phyloP scores from a whole-genome alignment of 352 stramenopile genomes.

The Phytopythium oedochilum region DNA sequence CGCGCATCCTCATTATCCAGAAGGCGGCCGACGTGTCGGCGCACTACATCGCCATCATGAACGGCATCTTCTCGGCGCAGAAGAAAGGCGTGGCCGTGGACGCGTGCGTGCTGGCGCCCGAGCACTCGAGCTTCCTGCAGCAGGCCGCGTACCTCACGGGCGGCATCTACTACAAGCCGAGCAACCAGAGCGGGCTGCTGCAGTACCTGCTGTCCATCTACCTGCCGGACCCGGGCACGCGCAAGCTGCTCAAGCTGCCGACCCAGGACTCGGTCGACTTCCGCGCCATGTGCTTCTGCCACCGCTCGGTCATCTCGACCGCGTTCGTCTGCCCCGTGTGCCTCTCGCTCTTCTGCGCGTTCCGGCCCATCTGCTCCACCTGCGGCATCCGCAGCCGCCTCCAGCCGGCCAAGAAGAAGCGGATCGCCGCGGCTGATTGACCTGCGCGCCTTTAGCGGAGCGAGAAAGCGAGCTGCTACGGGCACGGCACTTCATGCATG shows the following conservation, averaged over 20 bases:
- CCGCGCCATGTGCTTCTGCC: constrained; percentile 87
- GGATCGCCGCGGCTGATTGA: constrained; percentile 12
- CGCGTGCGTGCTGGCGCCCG: constrained; percentile 62
- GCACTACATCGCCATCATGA: constrained; percentile 91
- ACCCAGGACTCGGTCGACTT: constrained; percentile 88
- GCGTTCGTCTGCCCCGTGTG: constrained; percentile 86
- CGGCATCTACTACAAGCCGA: constrained; percentile 86
- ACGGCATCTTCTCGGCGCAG: constrained; percentile 86
- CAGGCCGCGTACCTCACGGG: constrained; percentile 84
- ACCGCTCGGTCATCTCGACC: constrained; percentile 77
- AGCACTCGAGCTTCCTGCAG: constrained; percentile 86
- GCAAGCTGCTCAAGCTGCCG: constrained; percentile 77
- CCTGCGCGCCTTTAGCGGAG: background rate
- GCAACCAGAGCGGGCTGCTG: constrained; percentile 56
- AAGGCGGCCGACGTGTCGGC: constrained; percentile 79
- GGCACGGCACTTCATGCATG: background rate
- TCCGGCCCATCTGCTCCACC: constrained; percentile 84
- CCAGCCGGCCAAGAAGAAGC: constrained; percentile 69
- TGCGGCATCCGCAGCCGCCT: constrained; percentile 84
- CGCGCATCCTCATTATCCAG: constrained; percentile 82
- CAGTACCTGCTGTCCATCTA: constrained; percentile 88
- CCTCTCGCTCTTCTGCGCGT: constrained; percentile 86
- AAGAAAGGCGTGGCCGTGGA: constrained; percentile 84
- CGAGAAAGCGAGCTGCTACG: too few species aligned
- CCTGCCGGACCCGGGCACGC: constrained; percentile 71